These are phyloP conservation scores for Eruca vesicaria DNA, from an alignment of 441 rosid species.

Conservation along the genomic window DNA sequence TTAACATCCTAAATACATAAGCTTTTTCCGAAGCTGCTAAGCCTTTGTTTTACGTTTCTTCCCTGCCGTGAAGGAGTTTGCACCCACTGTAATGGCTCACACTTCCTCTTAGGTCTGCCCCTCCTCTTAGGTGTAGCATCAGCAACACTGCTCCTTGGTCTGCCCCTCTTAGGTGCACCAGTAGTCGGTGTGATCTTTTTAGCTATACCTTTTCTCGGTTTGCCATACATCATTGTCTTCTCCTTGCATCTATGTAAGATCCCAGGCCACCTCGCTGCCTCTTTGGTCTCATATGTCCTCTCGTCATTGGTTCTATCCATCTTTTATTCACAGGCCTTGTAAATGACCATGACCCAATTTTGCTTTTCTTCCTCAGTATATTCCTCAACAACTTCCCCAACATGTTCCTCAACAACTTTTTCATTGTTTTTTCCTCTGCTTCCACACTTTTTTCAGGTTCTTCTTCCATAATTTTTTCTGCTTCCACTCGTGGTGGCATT, in stretches of 20 bases:
- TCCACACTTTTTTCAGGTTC: background rate
- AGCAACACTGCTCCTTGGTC: background rate
- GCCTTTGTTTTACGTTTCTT: background rate
- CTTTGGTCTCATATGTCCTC: no score
- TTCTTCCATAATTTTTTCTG: background rate
- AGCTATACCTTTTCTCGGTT: background rate
- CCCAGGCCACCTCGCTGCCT: background rate
- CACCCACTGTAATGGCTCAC: background rate
- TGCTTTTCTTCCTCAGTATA: background rate
- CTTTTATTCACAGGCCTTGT: background rate
- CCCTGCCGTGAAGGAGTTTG: background rate
- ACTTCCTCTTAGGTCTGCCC: background rate
- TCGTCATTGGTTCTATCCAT: no score
- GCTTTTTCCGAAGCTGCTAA: background rate
- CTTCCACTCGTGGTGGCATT: no score
- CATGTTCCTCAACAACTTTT: background rate
- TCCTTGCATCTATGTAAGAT: background rate
- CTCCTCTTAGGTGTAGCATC: background rate
- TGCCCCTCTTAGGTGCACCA: no score
- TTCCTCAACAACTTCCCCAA: background rate
- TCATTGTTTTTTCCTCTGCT: background rate
- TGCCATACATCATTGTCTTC: background rate
- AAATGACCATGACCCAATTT: background rate
- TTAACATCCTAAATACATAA: background rate
- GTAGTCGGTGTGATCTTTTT: no score